Base-by-base conservation (phyloP, 805 yeast genomes). In the Lachancea meyersii region DNA sequence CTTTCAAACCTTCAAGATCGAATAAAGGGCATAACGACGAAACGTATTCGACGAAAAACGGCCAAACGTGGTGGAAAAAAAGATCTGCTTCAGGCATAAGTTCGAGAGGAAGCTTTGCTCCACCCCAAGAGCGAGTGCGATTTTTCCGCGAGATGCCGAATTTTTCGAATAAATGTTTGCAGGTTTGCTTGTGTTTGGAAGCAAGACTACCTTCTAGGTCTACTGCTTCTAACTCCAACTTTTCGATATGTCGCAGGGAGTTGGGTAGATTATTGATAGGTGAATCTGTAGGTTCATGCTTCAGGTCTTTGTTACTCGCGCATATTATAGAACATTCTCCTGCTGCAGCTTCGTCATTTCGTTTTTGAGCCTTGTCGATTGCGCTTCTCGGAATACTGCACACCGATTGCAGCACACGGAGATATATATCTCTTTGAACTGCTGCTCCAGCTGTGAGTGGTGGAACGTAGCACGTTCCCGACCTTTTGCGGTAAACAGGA, bases 341-440 rank as follows among this genome's bases (percentile, higher is more conserved):
- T 7, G 19, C 9, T 17, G 19, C 32, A 5, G 19, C 19, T 30
- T 30, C 16, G 17, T 5, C 32, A 5, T 30, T 26, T 6, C 28
- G 32, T 30, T 30, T 30, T 13, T 16, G 17, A 6, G 22, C 14
- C 13, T 18, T 26, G 24, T 28, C 18, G 11, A 6, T 19, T 13
- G 8, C 22, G 14, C 5, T 8, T 3, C 24, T 23, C 26, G 18
- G 13, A 11, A 13, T 8, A 3, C 4, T 14, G 4, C 31, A 36
- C 9, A 45, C 28, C 4, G 20, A 31, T 11, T 38, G 35, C 9
- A 40, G 14, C 9, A 41, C 30, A 21, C 49, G 48, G 41, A 60
- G 42, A 38, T 56, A 60, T 3, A 54, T 50, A 40, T 61, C 65
- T 11, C 64, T 49, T 26, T 53, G 55, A 21, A 48, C 51, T 24